Conservation (phyloP, 306 rosid species). For the Nissolia schottii region DNA sequence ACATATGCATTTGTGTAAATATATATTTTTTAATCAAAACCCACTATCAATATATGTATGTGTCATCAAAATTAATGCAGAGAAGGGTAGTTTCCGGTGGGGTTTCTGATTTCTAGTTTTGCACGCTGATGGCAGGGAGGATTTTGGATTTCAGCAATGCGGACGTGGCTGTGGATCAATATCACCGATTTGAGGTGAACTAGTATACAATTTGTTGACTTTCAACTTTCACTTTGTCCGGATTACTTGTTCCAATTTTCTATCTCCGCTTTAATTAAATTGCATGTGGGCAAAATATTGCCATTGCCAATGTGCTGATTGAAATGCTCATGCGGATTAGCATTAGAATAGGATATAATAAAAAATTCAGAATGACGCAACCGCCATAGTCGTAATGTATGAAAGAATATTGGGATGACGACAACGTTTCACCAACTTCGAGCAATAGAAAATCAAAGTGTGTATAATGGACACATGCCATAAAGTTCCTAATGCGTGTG, state of each 20-base stretch:
- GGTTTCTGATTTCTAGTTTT: conserved; percentile 25
- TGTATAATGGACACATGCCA: conserved; percentile 6
- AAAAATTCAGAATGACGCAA: conserved; percentile 21
- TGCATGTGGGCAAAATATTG: conserved; percentile 4
- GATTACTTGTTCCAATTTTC: conserved; percentile 7
- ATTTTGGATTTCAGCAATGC: conserved; percentile 94
- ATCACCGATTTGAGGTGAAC: conserved; percentile 86
- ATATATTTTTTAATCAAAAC: no score
- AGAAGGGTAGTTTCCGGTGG: background rate
- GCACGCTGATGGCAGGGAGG: conserved; percentile 54
- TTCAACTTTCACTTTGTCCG: conserved; percentile 8
- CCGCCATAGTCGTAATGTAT: conserved; percentile 11
- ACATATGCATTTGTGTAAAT: background rate
- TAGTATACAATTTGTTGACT: conserved; percentile 5
- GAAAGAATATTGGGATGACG: conserved; percentile 9
- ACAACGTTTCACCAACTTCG: conserved; percentile 28
- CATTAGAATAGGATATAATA: conserved; percentile 1
- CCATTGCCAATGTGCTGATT: background rate
- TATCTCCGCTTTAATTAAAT: background rate
- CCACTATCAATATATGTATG: background rate
- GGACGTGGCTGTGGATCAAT: conserved; percentile 87
- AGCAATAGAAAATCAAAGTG: background rate
- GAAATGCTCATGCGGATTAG: background rate
- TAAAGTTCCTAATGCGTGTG: background rate
- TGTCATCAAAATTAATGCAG: background rate